Evolutionary conservation across 495 filamentous ascomycete genomes (phyloP).

Genomic region (Niebla homalea): DNA sequence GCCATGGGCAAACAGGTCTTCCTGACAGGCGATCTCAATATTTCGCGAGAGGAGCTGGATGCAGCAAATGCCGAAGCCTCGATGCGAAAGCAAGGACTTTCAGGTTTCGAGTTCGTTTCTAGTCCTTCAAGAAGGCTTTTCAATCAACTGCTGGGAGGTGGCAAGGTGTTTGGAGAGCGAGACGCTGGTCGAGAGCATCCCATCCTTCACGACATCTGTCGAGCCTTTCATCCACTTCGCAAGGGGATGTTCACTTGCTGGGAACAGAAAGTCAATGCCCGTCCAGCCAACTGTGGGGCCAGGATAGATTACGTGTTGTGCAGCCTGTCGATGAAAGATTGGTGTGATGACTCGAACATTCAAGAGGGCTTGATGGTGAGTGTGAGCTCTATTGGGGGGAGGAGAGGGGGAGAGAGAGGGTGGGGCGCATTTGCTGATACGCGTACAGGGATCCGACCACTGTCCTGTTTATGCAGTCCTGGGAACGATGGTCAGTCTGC

Average conservation of each 20-base stretch:
- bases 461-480: constrained; percentile 83
- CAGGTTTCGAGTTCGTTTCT: constrained; percentile 56
- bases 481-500: constrained; percentile 43
- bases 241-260: constrained; percentile 93
- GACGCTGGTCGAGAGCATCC: constrained; percentile 62
- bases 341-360: constrained; percentile 82
- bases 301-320: constrained; percentile 91
- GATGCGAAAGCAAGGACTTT: constrained; percentile 54
- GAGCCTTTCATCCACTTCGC: constrained; percentile 65
- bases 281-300: constrained; percentile 82
- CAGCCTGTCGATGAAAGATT: constrained; percentile 63
- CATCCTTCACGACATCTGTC: constrained; percentile 73
- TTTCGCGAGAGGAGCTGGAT: constrained; percentile 62
- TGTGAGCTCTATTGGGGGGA: not conserved
- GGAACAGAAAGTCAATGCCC: constrained; percentile 74
- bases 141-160: constrained; percentile 68
- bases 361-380: constrained; percentile 79
- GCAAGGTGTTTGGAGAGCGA: constrained; percentile 53
- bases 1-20: constrained; percentile 69
- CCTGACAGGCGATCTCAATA: constrained; percentile 83
- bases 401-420: too few species aligned
- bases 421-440: constrained; percentile 11
- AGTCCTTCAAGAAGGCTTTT: constrained; percentile 66
- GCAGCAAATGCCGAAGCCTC: constrained; percentile 54
- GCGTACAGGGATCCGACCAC: constrained; percentile 70